Base-by-base conservation (phyloP, 805 yeast genomes). In the Yamadazyma takamatsuzukensis region DNA sequence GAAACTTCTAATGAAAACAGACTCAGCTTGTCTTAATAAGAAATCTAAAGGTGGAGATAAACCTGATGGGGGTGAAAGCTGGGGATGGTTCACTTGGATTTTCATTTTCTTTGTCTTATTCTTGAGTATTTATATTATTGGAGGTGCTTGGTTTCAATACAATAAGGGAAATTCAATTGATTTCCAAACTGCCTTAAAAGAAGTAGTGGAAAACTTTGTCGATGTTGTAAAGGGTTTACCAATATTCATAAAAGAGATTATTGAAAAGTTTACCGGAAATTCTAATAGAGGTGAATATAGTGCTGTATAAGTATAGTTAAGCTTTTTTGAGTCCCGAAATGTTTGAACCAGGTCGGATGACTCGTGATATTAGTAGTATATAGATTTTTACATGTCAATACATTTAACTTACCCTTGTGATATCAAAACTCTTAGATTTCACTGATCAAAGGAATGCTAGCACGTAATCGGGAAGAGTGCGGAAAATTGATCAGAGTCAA, bases 71-170 rank as follows among this genome's bases (percentile, higher is more conserved):
- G 70, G 69, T 14, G 71, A 65, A 42, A 77, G 80, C 37, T 78
- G 90, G 80, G 93, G 95, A 33, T 76, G 89, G 72, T 76, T 89
- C 53, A 75, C 88, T 2, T 85, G 90, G 80, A 49, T 87, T 7
- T 85, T 89, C 51, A 79, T 89, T 45, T 60, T 88, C 39, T 58
- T 80, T 43, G 84, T 85, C 12, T 57, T 90, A 21, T 72, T 74
- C 28, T 70, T 83, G 46, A 79, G 87, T 28, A 76, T 78, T 25
- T 89, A 85, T 56, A 73, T 83, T 15, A 73, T 80, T 33, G 79
- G 78, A 16, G 81, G 81, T 21, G 84, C 88, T 1, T 83, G 88
- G 85, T 68, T 80, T 43, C 81, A 80, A 46, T 77, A 80, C 55
- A 77, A 77, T 46, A 77, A 83, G 45, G 78, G 83, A 44, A 85